Evolutionary conservation across 2,329 filamentous ascomycete genomes (phyloP), one percentile per base, ranked within the genome.

Genomic region (Beauveria medogensis): DNA sequence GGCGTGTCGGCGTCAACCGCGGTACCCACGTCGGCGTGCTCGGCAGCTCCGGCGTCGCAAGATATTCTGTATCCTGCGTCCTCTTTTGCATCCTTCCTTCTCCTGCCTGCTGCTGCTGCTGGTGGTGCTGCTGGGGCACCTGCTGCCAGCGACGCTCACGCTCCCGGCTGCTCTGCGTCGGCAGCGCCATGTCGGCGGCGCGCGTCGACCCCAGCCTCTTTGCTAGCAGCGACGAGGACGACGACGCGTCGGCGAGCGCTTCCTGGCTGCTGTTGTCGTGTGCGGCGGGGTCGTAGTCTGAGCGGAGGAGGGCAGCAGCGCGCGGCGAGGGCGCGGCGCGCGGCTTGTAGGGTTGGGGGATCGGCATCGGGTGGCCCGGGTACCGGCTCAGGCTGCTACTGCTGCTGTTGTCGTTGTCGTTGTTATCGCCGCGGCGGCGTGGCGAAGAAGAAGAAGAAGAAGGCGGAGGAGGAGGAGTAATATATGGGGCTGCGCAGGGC

Each of bases 1-100:
- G 78, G 63, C 85, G 75, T 61, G 84, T 86, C 3, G 88, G 88
- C 51, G 87, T 90, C 66, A 90, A 68, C 65, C 80, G 81, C 3
- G 86, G 86, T 65, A 85, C 77, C 84, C 85, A 87, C 1, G 79
- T 78, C 0, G 84, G 84, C 43, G 80, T 81, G 41, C 70, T 71
- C 1, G 80, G 79, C 47, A 78, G 67, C 28, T 68, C 65, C 40
- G 63, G 61, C 22, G 63, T 63, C 4, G 18, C 37, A 16, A 52
- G 62, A 24, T 43, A 48, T 16, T 48, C 40, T 9, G n/a, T 2
- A 51, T 18, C 18, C 5, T 46, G 51, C 16, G 24, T 5, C 20
- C 16, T 30, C 7, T n/a, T 24, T 4, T 18, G 16, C 30, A 14
- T 20, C 6, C 50, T 3, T 1, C 18, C 43, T 7, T 48, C 12